Evolutionary conservation across 345 rosid species (phyloP), one percentile per base, ranked within the genome.

Genomic region (Syzygium aqueum): DNA sequence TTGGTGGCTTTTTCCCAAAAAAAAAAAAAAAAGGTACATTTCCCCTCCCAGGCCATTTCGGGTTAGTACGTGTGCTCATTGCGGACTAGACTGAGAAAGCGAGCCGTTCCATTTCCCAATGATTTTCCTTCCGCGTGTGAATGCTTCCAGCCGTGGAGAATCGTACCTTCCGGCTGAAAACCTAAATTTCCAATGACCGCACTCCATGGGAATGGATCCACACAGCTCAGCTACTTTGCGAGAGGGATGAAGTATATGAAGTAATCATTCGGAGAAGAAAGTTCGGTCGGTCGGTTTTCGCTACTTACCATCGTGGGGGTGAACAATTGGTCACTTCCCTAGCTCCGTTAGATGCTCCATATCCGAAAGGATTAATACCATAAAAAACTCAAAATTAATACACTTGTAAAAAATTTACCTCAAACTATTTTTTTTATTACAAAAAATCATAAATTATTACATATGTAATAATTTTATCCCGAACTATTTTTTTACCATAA

Each of bases 211-310:
- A 67, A 17, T 33, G 78, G 46, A 33, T 30, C 17, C 13, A 37
- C 78, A 9, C 46, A 4, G 40, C 46, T 67, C 78, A 33, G 46
- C 78, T 0, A 4, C 77, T 22, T 16, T 21, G 77, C 77, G 11
- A 15, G 77, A 16, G 17, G 4, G 46, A 17, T 11, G 46, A 17
- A 8, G 46, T 1, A 0, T 0, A 0, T 8, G 49, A 33, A 73
- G 80, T 33, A 33, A 73, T 33, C 5, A 73, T 73, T 37, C 49
- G 10, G 49, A 33, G 80, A 40, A 19, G 77, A 65, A 17, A 30
- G 80, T 33, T 40, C 49, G 80, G 80, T 2, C 46, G 80, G 46
- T 33, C 25, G 25, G 12, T 9, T 33, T 73, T 73, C 25, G 9
- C 21, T 33, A 1, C 43, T 33, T 37, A 37, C 19, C 49, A 19